Conservation (phyloP, 192 early-diverging fungal species). For the Bifiguratus adelaidae region DNA sequence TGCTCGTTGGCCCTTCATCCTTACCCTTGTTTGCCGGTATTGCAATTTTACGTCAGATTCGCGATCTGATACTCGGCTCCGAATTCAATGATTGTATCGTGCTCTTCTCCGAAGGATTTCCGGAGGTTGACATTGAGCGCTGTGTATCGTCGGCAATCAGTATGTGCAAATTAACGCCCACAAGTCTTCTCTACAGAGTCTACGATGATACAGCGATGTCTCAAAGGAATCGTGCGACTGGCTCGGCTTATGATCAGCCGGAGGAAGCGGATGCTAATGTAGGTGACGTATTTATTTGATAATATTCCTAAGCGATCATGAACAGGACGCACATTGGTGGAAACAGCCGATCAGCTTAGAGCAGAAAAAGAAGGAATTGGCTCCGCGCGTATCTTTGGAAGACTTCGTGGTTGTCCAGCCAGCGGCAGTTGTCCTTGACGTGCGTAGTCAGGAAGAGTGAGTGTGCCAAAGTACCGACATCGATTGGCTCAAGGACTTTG, state of each 20-base stretch:
- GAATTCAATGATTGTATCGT: constrained; percentile 61
- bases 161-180: constrained; percentile 61
- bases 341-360: constrained; percentile 33
- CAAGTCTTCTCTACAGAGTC: constrained; percentile 30
- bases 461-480: background rate
- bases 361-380: constrained; percentile 33
- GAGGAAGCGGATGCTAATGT: too few species aligned
- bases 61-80: constrained; percentile 40
- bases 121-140: constrained; percentile 62
- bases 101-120: constrained; percentile 40
- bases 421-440: constrained; percentile 43
- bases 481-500: background rate
- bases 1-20: constrained; percentile 50
- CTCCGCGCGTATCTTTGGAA: constrained; percentile 36
- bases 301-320: too few species aligned
- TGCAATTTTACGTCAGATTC: constrained; percentile 57
- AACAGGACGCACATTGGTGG: too few species aligned
- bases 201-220: too few species aligned
- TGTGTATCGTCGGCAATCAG: constrained; percentile 47
- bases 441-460: constrained; percentile 40
- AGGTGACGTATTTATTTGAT: too few species aligned
- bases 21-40: constrained; percentile 58
- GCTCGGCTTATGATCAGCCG: too few species aligned
- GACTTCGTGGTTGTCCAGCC: constrained; percentile 33
- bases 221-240: too few species aligned